Conservation (phyloP, 176 grass and related monocot species). For the Oryza coarctata region DNA sequence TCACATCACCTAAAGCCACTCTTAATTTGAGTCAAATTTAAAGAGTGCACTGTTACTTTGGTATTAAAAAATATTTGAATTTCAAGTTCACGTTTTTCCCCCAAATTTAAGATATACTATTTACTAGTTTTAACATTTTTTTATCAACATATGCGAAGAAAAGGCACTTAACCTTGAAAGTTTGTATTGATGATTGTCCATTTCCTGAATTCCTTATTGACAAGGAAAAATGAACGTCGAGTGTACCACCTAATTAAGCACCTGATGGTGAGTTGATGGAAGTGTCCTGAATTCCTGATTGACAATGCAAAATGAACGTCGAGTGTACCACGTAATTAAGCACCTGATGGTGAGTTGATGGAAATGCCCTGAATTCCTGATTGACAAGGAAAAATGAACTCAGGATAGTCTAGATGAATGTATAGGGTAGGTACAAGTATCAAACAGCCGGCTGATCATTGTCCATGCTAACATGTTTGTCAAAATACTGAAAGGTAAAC, state of each 20-base stretch:
- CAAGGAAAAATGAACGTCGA: not conserved
- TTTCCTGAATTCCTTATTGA: not conserved
- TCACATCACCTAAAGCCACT: not conserved
- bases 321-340: not conserved
- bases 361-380: no score
- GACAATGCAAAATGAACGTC: not conserved
- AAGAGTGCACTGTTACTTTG: not conserved
- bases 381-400: no score
- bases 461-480: not conserved
- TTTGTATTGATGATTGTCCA: not conserved
- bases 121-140: no score
- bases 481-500: not conserved
- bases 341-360: not conserved
- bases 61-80: not conserved
- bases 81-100: not conserved
- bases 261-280: not conserved
- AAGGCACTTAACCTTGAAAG: not conserved
- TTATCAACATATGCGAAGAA: not conserved
- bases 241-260: not conserved
- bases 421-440: not conserved
- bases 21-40: not conserved
- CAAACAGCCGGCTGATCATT: not conserved
- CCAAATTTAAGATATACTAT: no score
- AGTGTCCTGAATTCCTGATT: not conserved
- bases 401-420: not conserved